A percentile compares a stretch with the other conserved stretches of the same genome.
These are phyloP conservation scores for Fusarium graminum DNA, from an alignment of 2,329 filamentous ascomycete genomes.

Conservation along the genomic window DNA sequence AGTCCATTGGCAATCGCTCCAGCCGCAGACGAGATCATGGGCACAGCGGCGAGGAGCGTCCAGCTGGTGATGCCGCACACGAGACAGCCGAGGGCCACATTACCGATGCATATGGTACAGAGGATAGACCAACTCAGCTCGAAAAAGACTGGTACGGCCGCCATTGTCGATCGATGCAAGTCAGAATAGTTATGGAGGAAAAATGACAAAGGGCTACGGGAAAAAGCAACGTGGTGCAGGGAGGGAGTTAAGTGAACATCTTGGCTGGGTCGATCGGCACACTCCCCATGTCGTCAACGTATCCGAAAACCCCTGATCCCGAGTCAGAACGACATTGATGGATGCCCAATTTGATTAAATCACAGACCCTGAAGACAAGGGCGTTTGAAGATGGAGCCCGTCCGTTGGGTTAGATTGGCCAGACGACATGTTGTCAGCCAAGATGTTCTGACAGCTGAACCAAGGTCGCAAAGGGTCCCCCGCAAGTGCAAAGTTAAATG, in stretches of 20 bases:
- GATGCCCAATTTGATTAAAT: background rate
- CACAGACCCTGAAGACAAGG: background rate
- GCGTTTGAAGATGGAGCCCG: background rate
- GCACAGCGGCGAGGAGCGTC: slow-evolving; percentile 54
- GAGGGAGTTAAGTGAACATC: slow-evolving; percentile 11
- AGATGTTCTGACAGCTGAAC: background rate
- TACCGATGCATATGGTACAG: slow-evolving; percentile 56
- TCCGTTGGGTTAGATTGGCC: background rate
- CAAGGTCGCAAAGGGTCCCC: background rate
- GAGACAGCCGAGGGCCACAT: slow-evolving; percentile 55
- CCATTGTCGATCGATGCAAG: slow-evolving; percentile 18
- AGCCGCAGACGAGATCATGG: slow-evolving; percentile 55
- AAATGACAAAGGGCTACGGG: background rate
- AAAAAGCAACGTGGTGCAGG: slow-evolving; percentile 23
- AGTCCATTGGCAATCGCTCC: slow-evolving; percentile 57
- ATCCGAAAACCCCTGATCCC: background rate
- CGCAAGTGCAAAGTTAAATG: background rate
- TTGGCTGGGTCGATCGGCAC: background rate
- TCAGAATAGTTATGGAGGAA: background rate
- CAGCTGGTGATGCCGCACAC: slow-evolving; percentile 56
- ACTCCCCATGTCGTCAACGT: background rate
- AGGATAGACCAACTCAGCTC: slow-evolving; percentile 60
- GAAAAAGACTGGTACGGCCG: slow-evolving; percentile 51
- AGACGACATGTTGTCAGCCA: background rate
- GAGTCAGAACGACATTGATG: background rate